phyloP scores from a whole-genome alignment of 2,329 filamentous ascomycete genomes.

The Alternaria triticina region DNA sequence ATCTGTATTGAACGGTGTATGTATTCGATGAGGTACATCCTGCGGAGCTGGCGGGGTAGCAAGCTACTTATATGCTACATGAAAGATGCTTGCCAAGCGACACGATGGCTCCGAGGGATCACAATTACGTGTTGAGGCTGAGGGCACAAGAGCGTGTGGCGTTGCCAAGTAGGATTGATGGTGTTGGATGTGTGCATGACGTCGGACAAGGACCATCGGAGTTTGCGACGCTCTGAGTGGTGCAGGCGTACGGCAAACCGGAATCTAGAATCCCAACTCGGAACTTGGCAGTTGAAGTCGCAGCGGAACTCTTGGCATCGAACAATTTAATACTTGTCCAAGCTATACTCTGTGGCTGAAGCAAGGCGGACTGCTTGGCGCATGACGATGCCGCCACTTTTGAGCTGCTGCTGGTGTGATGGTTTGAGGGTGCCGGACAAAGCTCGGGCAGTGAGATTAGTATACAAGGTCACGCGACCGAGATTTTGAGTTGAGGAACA shows the following conservation, averaged over 20 bases:
- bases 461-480: background rate
- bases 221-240: constrained; percentile 1
- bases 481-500: background rate
- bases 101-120: constrained; percentile 1
- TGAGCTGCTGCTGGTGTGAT: background rate
- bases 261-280: constrained; percentile 14
- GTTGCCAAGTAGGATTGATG: constrained; percentile 11
- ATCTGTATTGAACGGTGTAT: constrained; percentile 20
- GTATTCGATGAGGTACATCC: constrained; percentile 25
- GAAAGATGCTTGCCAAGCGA: constrained; percentile 9
- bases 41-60: background rate
- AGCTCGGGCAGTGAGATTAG: background rate
- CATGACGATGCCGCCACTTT: constrained; percentile 2
- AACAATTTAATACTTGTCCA: background rate
- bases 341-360: constrained; percentile 7
- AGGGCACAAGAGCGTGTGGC: constrained; percentile 10
- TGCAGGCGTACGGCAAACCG: background rate
- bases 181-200: constrained; percentile 21
- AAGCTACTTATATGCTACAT: constrained; percentile 10
- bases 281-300: constrained; percentile 7
- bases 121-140: constrained; percentile 16
- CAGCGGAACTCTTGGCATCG: constrained; percentile 17
- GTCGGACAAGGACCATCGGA: constrained; percentile 7
- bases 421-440: background rate
- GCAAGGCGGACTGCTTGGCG: constrained; percentile 22